Base-by-base conservation (phyloP, 2,329 filamentous ascomycete genomes). In the Colletotrichum costaricense region DNA sequence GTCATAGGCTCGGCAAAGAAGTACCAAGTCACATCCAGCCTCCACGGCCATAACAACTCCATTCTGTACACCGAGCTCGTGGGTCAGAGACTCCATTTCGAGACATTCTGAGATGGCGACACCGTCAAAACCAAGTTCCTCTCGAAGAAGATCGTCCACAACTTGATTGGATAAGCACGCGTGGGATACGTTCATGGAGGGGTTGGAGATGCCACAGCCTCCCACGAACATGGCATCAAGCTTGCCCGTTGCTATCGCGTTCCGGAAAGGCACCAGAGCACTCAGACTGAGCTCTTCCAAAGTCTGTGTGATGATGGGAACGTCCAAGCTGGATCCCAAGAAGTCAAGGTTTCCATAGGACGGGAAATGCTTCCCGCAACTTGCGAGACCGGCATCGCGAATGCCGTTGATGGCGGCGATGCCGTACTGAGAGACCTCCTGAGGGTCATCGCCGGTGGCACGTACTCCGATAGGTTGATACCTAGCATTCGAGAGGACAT, bases 31-130 rank as follows among this genome's bases (percentile, higher is more conserved):
- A 80, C 97, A 98, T 16, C 97, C 97, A 38, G 97, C 96, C 81
- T 98, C 97, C 63, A 98, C 94, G 4, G 97, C 97, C 95, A 98
- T 98, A 77, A 98, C 95, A 0, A 96, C 98, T 14, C 97, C 97
- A 54, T 97, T 96, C 77, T 96, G 95, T 22, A 99, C 95, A n/a
- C 96, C 96, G 63, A 98, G 97, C 78, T 98, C 97, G 79, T 97
- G 94, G 76, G 95, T 97, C 9, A 98, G 88, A 0, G 95, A 95
- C 79, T 98, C 95, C 96, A 98, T 98, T 81, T 98, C 96, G 8
- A 98, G 85, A 76, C 96, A 98, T 80, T 98, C 96, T 0, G 95
- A 98, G 63, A 98, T 95, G 28, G 97, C 95, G 2, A 98, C 95
- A 1, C 96, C 96, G 63, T 94, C 90, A 78, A 98, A 98, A 2